These are phyloP conservation scores for Heimioporus sp. DNA, from an alignment of 768 basidiomycete genomes.

Conservation along the genomic window DNA sequence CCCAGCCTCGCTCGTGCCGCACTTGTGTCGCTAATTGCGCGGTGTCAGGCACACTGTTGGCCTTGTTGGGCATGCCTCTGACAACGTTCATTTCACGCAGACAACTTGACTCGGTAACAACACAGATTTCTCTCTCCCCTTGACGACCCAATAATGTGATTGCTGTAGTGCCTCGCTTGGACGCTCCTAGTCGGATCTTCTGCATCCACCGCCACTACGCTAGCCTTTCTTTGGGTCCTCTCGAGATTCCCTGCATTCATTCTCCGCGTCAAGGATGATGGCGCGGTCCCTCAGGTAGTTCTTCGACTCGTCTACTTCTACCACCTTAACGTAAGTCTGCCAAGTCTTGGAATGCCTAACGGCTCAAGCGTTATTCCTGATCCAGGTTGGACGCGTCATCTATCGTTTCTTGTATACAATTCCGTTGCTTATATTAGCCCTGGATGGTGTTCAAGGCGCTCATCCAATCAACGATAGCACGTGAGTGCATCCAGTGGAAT, in stretches of 20 bases:
- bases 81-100: conserved; percentile 59
- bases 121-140: not conserved
- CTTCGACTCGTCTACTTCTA: conserved; percentile 73
- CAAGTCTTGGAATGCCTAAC: not conserved
- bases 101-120: conserved; percentile 54
- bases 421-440: conserved; percentile 62
- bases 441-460: conserved; percentile 57
- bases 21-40: conserved; percentile 12
- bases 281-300: conserved; percentile 73
- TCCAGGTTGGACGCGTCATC: conserved; percentile 63
- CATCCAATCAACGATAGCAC: conserved; percentile 50
- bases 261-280: conserved; percentile 64
- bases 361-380: not conserved
- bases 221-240: conserved; percentile 72
- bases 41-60: conserved; percentile 55
- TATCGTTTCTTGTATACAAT: conserved; percentile 76
- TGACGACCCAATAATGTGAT: not conserved
- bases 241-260: conserved; percentile 71
- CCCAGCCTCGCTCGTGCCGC: not conserved
- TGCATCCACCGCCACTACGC: conserved; percentile 63
- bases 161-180: conserved; percentile 62
- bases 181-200: conserved; percentile 73
- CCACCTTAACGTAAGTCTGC: conserved; percentile 65
- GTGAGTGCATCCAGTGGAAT: conserved; percentile 41
- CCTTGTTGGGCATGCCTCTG: conserved; percentile 70